Base-by-base conservation (phyloP, 805 yeast genomes). In the Candida anglica region DNA sequence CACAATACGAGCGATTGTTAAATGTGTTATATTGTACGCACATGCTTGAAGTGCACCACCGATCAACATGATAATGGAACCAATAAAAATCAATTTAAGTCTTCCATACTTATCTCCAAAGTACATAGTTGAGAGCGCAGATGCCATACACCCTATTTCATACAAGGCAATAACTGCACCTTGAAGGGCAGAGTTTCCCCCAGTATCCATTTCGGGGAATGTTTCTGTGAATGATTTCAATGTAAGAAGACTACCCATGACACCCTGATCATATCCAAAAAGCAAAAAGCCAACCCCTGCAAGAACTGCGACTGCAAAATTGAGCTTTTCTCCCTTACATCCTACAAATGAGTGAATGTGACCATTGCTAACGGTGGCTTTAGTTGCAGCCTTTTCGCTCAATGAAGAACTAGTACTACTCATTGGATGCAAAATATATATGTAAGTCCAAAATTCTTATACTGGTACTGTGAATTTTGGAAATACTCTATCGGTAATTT, bases 261-360 rank as follows among this genome's bases (percentile, higher is more conserved):
- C 73, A 52, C 91, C 91, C 56, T 83, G 91, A 50, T 83, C 87
- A 47, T 81, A 83, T 37, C 91, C 91, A 48, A 83, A 82, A 34
- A 82, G 67, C 6, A 77, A 69, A 55, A 81, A 81, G 1, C 84
- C 87, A 23, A 71, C 56, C 42, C 46, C 47, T 42, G 63, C 56
- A 15, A 46, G 24, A 19, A 28, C 17, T 2, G 53, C 33, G 21
- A 46, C 32, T 5, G 42, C 39, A 7, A 15, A 34, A 25, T 41
- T 32, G 15, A 33, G 28, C 19, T 29, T 30, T 30, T 56, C 58
- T 6, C 34, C 34, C n/a, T 15, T 11, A 15, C 23, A 13, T 8
- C 34, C 34, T 4, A 32, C 7, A 19, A 24, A 32, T 11, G 21
- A 15, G 19, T 32, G 23, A n/a, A 16, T 13, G 22, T 8, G 6